Conservation (phyloP, 1,284 basidiomycete species). For the Trichosporon sp. region DNA sequence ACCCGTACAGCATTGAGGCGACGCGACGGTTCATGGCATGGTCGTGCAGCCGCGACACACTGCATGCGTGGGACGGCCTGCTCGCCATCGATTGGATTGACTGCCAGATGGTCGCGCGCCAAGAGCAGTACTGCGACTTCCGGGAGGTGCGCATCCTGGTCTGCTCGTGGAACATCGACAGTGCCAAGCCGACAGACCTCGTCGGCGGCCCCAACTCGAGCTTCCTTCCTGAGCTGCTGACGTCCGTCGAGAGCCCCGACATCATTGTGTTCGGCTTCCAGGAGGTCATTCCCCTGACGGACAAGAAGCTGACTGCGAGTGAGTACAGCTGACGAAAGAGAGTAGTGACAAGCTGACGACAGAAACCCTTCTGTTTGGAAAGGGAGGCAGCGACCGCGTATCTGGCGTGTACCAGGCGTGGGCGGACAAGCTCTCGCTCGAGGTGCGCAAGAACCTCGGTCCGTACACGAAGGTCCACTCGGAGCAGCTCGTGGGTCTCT, state of each 20-base stretch:
- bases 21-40: conserved; percentile 67
- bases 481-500: conserved; percentile 87
- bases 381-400: conserved; percentile 71
- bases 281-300: conserved; percentile 92
- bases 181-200: conserved; percentile 76
- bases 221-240: conserved; percentile 72
- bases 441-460: conserved; percentile 71
- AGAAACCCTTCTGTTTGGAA: conserved; percentile 77
- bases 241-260: conserved; percentile 73
- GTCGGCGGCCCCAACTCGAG: conserved; percentile 65
- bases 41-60: conserved; percentile 75
- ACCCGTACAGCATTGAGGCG: conserved; percentile 69
- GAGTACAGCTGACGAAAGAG: conserved; percentile 33
- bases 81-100: conserved; percentile 84
- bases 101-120: conserved; percentile 71
- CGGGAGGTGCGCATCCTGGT: conserved; percentile 77
- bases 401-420: conserved; percentile 82
- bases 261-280: conserved; percentile 93
- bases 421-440: conserved; percentile 77
- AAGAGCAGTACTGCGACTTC: conserved; percentile 76
- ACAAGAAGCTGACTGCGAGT: conserved; percentile 84
- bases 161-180: conserved; percentile 92
- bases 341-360: background rate
- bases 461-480: conserved; percentile 79
- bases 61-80: conserved; percentile 89